Percentiles rank a stretch among this genome's conserved stretches.
These are phyloP conservation scores for Prinsepia uniflora DNA, from an alignment of 306 rosid species.

Conservation along the genomic window DNA sequence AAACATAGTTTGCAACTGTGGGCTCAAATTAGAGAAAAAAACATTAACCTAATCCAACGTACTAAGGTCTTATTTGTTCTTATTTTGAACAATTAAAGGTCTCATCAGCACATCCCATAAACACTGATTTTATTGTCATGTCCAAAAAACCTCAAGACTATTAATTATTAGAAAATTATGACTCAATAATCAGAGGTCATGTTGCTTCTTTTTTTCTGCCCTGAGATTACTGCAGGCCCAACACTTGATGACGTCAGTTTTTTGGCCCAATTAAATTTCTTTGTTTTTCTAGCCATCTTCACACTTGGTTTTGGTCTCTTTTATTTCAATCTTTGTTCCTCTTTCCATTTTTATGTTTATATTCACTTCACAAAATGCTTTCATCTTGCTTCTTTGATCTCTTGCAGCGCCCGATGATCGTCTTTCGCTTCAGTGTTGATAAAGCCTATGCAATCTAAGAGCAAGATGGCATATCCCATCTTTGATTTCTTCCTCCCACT, in stretches of 20 bases:
- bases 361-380: conserved; percentile 50
- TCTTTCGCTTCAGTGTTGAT: conserved; percentile 45
- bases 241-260: conserved; percentile 35
- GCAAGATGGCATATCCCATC: conserved; percentile 57
- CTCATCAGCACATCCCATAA: not conserved
- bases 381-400: not conserved
- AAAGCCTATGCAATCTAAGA: conserved; percentile 49
- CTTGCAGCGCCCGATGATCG: not conserved
- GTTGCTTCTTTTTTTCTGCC: not conserved
- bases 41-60: too few species aligned
- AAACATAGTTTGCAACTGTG: too few species aligned
- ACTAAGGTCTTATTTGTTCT: too few species aligned
- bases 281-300: conserved; percentile 1
- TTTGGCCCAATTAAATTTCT: conserved; percentile 63
- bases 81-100: too few species aligned
- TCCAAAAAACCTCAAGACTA: not conserved
- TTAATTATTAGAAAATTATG: too few species aligned
- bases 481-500: conserved; percentile 71
- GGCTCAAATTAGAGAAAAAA: too few species aligned
- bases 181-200: too few species aligned
- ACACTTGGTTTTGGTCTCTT: conserved; percentile 29
- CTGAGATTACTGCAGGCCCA: not conserved
- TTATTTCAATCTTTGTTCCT: conserved; percentile 49
- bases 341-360: conserved; percentile 65
- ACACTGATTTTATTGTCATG: not conserved